These are phyloP conservation scores for Fonsecaea pugnacius DNA, from an alignment of 2,329 filamentous ascomycete genomes.

Conservation along the genomic window DNA sequence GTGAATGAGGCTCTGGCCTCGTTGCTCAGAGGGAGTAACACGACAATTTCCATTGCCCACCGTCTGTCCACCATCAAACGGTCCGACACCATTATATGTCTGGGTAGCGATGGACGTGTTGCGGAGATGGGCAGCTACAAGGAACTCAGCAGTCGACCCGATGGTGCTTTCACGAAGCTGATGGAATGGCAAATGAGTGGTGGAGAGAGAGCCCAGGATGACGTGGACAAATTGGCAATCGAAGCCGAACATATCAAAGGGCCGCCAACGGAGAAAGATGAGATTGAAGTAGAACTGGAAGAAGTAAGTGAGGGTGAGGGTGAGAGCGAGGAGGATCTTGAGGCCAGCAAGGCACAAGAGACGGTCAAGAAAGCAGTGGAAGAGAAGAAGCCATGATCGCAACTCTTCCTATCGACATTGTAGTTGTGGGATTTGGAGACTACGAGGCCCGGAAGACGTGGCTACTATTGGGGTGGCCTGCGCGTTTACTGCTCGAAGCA, in stretches of 20 bases:
- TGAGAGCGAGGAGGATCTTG: conserved; percentile 44
- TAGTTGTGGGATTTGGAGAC: not conserved
- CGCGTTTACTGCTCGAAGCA: not conserved
- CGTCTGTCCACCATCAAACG: conserved; percentile 95
- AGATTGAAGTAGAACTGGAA: conserved; percentile 53
- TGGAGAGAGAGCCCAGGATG: conserved; percentile 58
- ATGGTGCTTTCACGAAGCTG: conserved; percentile 87
- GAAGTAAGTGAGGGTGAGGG: conserved; percentile 41
- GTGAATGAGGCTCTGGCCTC: conserved; percentile 87
- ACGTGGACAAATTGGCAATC: conserved; percentile 33
- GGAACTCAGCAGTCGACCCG: conserved; percentile 71
- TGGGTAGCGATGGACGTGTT: conserved; percentile 82
- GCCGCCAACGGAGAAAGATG: conserved; percentile 55
- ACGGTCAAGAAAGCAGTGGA: conserved; percentile 26
- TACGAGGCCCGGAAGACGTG: not conserved
- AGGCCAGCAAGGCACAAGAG: conserved; percentile 34
- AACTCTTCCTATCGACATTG: not conserved
- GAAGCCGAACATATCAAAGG: conserved; percentile 38
- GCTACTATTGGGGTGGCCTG: not conserved
- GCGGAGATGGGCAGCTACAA: conserved; percentile 87
- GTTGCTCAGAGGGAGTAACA: conserved; percentile 83
- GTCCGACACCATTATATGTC: conserved; percentile 90
- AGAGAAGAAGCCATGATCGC: conserved; percentile 25
- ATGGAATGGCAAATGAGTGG: conserved; percentile 99
- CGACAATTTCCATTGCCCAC: conserved; percentile 97